These are phyloP conservation scores for Cymodocea nodosa DNA, from an alignment of 116 monocot genomes.

Conservation along the genomic window DNA sequence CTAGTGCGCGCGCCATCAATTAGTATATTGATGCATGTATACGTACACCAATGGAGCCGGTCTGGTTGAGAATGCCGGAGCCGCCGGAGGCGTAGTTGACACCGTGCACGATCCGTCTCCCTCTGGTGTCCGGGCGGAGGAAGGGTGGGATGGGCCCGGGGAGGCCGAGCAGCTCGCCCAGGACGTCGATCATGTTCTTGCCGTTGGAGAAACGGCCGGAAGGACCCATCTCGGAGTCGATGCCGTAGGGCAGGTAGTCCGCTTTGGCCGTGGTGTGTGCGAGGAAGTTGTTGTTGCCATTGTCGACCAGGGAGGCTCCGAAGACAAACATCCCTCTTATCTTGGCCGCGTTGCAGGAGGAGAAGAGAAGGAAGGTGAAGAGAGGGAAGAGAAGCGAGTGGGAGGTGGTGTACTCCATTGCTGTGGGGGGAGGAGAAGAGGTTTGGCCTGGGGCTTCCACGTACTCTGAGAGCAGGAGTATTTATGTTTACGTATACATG, in stretches of 20 bases:
- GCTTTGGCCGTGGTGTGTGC: constrained; percentile 32
- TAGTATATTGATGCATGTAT: too few relatives aligned
- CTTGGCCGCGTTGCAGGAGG: constrained; percentile 1
- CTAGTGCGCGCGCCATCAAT: too few relatives aligned
- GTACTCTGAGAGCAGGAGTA: too few relatives aligned
- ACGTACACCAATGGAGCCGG: constrained; percentile 19
- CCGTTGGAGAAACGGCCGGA: constrained; percentile 70
- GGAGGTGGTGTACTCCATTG: constrained; percentile 2
- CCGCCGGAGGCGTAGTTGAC: constrained; percentile 69
- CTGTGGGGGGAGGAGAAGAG: not conserved
- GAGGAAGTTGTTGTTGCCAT: constrained; percentile 68
- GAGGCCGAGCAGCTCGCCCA: constrained; percentile 38
- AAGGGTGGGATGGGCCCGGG: constrained; percentile 39
- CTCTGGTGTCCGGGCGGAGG: constrained; percentile 29
- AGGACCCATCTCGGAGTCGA: constrained; percentile 44
- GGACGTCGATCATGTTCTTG: constrained; percentile 37
- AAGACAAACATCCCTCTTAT: constrained; percentile 59
- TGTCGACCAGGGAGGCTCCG: constrained; percentile 63
- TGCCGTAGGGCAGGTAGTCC: constrained; percentile 49
- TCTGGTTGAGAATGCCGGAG: constrained; percentile 51
- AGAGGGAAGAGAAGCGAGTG: not conserved
- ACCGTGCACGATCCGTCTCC: constrained; percentile 23
- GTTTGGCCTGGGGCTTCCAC: too few relatives aligned
- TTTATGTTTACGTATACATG: too few relatives aligned
- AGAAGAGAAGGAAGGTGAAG: not conserved